These are phyloP conservation scores for Mallotus nudiflorus DNA, from an alignment of 345 rosid species.

Conservation along the genomic window DNA sequence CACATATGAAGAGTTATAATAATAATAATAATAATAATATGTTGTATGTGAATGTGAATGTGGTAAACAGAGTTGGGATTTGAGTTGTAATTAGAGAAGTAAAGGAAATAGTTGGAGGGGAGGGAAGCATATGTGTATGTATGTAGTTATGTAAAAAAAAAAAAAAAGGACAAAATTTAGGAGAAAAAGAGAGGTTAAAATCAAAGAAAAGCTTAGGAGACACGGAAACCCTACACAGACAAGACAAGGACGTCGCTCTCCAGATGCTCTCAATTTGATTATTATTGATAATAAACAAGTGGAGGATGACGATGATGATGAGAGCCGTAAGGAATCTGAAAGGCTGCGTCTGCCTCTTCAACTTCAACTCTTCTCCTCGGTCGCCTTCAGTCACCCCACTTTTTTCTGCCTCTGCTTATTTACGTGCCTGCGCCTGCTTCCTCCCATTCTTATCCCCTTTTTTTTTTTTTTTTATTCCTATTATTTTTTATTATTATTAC, in stretches of 20 bases:
- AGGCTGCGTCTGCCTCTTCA: conserved; percentile 28
- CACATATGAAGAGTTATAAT: no score
- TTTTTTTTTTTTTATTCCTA: background rate
- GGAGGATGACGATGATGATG: conserved; percentile 19
- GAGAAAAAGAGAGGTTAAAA: background rate
- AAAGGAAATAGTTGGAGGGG: no score
- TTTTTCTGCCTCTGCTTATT: conserved; percentile 20
- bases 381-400: no score
- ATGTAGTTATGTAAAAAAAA: no score
- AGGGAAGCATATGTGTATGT: no score
- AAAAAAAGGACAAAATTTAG: background rate
- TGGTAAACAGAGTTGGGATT: no score
- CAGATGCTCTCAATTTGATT: conserved; percentile 1
- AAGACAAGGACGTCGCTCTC: conserved; percentile 25
- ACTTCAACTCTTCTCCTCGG: background rate
- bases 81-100: no score
- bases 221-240: conserved; percentile 25
- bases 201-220: conserved; percentile 7
- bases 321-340: conserved; percentile 51
- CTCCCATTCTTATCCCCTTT: no score
- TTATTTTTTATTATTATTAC: background rate
- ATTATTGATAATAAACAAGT: conserved; percentile 17
- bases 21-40: no score
- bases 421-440: no score
- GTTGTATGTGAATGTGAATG: no score